Conservation (phyloP, 345 rosid species). For the Hypericum androsaemum region DNA sequence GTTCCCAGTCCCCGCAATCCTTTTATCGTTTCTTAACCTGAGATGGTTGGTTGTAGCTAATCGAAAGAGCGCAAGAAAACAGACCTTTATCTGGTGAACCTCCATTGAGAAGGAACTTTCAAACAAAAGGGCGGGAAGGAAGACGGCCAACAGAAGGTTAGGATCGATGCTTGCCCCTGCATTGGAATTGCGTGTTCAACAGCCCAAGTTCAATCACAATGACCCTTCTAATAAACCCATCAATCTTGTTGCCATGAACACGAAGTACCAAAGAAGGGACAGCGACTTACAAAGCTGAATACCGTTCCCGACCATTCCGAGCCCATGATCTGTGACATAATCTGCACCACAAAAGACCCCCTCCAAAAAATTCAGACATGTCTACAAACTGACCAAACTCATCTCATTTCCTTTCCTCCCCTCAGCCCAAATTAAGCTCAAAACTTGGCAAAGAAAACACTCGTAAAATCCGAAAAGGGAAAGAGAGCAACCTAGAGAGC, state of each 20-base stretch:
- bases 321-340: conserved; percentile 55
- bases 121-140: conserved; percentile 94
- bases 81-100: conserved; percentile 89
- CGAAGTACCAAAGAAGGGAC: neutral
- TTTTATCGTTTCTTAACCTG: too few relatives aligned
- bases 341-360: conserved; percentile 34
- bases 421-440: too few relatives aligned
- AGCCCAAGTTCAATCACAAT: neutral
- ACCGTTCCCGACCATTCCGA: conserved; percentile 80
- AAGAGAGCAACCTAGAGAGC: conserved; percentile 55
- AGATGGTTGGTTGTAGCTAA: neutral
- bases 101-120: conserved; percentile 97
- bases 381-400: too few relatives aligned
- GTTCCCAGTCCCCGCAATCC: too few relatives aligned
- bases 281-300: conserved; percentile 76
- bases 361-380: neutral
- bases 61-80: conserved; percentile 3
- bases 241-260: neutral
- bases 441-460: too few relatives aligned
- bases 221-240: neutral
- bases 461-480: neutral
- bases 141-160: conserved; percentile 77
- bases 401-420: too few relatives aligned
- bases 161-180: conserved; percentile 85
- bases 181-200: conserved; percentile 8